Conservation (phyloP, 164 flowering plant genomes). For the Cinnamomum chago region DNA sequence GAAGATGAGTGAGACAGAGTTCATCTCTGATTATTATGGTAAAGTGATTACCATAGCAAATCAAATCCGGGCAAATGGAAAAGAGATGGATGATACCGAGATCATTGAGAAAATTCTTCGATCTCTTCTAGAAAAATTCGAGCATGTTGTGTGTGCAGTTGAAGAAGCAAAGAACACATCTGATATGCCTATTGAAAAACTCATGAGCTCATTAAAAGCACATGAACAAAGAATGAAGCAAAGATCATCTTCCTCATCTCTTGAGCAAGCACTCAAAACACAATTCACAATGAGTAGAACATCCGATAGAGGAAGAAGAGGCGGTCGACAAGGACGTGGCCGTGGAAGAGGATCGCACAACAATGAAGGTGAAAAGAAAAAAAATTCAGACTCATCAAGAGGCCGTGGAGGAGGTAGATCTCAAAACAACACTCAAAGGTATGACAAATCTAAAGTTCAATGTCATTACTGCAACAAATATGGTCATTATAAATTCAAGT, state of each 20-base stretch:
- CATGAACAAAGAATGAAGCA: too few species aligned
- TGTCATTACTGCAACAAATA: conserved; percentile 16
- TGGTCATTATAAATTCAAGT: background rate
- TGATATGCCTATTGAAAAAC: background rate
- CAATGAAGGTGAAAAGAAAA: background rate
- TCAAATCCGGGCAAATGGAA: too few species aligned
- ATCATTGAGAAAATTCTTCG: too few species aligned
- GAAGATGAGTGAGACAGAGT: too few species aligned
- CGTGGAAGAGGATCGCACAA: background rate
- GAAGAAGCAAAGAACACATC: background rate
- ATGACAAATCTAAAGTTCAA: conserved; percentile 19
- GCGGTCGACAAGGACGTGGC: background rate
- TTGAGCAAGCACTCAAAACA: too few species aligned
- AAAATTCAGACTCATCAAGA: background rate
- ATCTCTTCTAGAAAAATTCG: background rate
- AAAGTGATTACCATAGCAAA: too few species aligned
- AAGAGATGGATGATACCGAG: too few species aligned
- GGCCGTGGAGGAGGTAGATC: background rate
- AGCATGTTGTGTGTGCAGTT: background rate
- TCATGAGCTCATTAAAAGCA: background rate
- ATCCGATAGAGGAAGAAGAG: background rate
- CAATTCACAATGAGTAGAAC: background rate
- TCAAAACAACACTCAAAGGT: background rate
- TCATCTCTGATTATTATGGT: too few species aligned
- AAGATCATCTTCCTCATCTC: background rate